Percentiles rank a stretch among this genome's conserved stretches.
Conservation (phyloP, 768 basidiomycete genomes). For the Grammothele lineata region DNA sequence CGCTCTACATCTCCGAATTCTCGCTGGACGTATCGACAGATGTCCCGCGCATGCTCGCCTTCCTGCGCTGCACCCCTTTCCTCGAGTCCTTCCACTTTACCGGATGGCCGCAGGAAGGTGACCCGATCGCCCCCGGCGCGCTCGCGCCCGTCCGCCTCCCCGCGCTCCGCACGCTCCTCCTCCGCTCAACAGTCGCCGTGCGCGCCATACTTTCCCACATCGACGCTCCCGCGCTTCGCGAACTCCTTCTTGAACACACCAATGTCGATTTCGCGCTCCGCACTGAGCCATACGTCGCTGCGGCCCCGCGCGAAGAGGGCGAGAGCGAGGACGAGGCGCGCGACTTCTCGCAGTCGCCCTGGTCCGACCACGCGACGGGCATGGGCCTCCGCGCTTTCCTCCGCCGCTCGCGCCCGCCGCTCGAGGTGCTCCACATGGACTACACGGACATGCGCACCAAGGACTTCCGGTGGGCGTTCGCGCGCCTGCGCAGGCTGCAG, state of each 20-base stretch:
- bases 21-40: slow-evolving; percentile 35
- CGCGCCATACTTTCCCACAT: slow-evolving; percentile 63
- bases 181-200: slow-evolving; percentile 57
- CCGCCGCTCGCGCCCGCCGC: slow-evolving; percentile 54
- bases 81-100: slow-evolving; percentile 55
- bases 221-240: slow-evolving; percentile 53
- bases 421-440: slow-evolving; percentile 70
- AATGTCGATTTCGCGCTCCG: slow-evolving; percentile 53
- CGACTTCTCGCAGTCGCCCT: slow-evolving; percentile 75
- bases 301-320: slow-evolving; percentile 43
- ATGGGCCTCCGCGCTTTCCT: slow-evolving; percentile 73
- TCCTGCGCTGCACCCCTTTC: slow-evolving; percentile 57
- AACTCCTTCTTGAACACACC: slow-evolving; percentile 60
- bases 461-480: slow-evolving; percentile 69
- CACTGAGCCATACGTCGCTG: slow-evolving; percentile 19
- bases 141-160: slow-evolving; percentile 51
- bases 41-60: slow-evolving; percentile 50
- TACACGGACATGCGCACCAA: slow-evolving; percentile 82
- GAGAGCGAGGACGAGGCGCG: slow-evolving; percentile 72
- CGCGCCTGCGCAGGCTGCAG: slow-evolving; percentile 46
- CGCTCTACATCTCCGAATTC: slow-evolving; percentile 53
- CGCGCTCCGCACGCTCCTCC: slow-evolving; percentile 49
- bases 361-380: slow-evolving; percentile 73
- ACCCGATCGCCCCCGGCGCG: slow-evolving; percentile 16
- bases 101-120: slow-evolving; percentile 48